A percentile compares a stretch with the other conserved stretches of the same genome.
These are phyloP conservation scores for Phytophthora cactorum DNA, from an alignment of 352 stramenopile species.

Conservation along the genomic window DNA sequence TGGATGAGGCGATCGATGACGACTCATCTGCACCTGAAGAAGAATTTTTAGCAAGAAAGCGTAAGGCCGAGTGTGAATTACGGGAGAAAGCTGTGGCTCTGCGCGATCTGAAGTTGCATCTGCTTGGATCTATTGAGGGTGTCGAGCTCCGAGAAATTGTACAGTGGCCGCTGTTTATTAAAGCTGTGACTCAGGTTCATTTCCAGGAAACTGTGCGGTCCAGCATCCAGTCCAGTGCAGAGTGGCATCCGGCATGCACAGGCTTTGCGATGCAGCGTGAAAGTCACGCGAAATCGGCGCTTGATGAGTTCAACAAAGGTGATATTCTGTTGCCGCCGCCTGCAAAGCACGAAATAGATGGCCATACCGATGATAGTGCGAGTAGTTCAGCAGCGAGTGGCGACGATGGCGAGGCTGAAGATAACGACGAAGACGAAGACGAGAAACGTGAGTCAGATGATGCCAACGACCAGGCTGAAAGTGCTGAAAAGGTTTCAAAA, in stretches of 20 bases:
- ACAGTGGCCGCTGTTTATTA: conserved; percentile 64
- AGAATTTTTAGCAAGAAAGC: conserved; percentile 37
- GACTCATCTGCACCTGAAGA: conserved; percentile 1
- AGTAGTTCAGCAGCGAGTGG: conserved; percentile 68
- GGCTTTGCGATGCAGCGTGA: conserved; percentile 66
- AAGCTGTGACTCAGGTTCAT: conserved; percentile 55
- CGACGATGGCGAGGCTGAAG: conserved; percentile 43
- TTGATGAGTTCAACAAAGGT: conserved; percentile 53
- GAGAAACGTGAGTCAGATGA: not conserved
- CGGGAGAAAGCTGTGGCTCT: conserved; percentile 39
- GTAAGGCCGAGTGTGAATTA: conserved; percentile 31
- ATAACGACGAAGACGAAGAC: conserved; percentile 16
- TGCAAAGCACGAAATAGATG: conserved; percentile 72
- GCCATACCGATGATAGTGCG: conserved; percentile 80
- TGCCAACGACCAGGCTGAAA: not conserved
- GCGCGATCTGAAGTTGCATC: conserved; percentile 50
- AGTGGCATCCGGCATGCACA: conserved; percentile 53
- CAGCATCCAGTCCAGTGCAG: conserved; percentile 18
- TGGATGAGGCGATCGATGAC: conserved; percentile 16
- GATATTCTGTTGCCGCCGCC: conserved; percentile 60
- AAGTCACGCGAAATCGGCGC: conserved; percentile 18
- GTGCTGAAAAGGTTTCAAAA: conserved; percentile 19
- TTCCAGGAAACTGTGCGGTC: conserved; percentile 41
- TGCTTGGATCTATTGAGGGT: conserved; percentile 64
- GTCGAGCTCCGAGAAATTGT: conserved; percentile 56